Evolutionary conservation across 2,329 filamentous ascomycete genomes (phyloP).

Genomic region (Talaromyces albobiverticillius): DNA sequence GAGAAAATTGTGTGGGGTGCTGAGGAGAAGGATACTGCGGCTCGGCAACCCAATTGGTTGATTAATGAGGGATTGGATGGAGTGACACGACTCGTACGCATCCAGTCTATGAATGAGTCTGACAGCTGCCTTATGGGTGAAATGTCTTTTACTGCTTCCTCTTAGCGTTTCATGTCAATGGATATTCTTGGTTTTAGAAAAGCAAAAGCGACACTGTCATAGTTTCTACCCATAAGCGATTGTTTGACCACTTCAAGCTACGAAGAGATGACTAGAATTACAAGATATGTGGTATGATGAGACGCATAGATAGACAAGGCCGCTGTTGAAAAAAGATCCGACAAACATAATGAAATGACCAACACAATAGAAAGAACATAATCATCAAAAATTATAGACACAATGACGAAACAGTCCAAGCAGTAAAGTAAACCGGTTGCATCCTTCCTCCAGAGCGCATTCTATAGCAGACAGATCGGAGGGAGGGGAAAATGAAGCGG

Average conservation of each 20-base stretch:
- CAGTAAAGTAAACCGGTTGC: conserved; percentile 4
- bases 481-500: not conserved
- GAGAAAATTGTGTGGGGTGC: conserved; percentile 17
- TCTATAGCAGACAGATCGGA: conserved; percentile 9
- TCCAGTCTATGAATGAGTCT: no score
- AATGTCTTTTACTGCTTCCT: no score
- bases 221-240: not conserved
- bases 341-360: conserved; percentile 10
- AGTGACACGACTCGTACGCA: no score
- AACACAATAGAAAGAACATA: conserved; percentile 13
- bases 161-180: no score
- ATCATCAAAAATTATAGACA: conserved; percentile 23
- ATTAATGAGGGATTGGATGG: no score
- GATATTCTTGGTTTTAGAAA: no score
- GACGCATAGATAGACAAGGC: not conserved
- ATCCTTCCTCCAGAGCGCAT: conserved; percentile 2
- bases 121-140: no score
- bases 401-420: conserved; percentile 21
- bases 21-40: conserved; percentile 1
- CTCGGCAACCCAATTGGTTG: conserved; percentile 3
- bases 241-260: not conserved
- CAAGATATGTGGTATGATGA: conserved; percentile 3
- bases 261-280: conserved; percentile 5
- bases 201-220: not conserved
- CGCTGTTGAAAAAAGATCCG: conserved; percentile 1